A percentile compares a stretch with the other conserved stretches of the same genome.
These are phyloP conservation scores for Dichotomocladium elegans DNA, from an alignment of 371 early-diverging fungal species.

Conservation along the genomic window DNA sequence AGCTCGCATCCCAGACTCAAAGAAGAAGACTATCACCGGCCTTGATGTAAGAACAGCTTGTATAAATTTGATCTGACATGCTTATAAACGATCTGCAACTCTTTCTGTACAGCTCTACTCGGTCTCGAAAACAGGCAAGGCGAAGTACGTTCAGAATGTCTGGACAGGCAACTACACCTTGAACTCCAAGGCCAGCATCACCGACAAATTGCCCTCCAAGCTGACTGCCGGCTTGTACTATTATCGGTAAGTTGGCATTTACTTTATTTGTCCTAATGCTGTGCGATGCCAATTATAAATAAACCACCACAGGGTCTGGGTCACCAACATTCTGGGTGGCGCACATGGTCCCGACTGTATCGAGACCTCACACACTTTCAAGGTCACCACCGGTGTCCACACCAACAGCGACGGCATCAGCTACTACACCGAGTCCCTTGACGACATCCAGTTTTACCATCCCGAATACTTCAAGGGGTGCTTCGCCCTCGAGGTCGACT, in stretches of 20 bases:
- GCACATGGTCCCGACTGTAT: constrained; percentile 45
- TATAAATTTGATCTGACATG: not conserved
- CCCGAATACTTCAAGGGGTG: constrained; percentile 34
- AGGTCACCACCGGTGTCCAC: constrained; percentile 55
- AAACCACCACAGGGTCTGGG: constrained; percentile 36
- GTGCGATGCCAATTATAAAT: too few species aligned
- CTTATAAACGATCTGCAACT: constrained; percentile 1
- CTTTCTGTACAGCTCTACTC: constrained; percentile 32
- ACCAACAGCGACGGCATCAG: constrained; percentile 49
- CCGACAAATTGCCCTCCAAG: constrained; percentile 23
- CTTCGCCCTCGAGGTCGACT: constrained; percentile 35
- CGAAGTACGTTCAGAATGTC: constrained; percentile 41
- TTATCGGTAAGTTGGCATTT: constrained; percentile 34
- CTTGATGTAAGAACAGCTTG: constrained; percentile 46
- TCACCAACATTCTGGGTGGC: constrained; percentile 37
- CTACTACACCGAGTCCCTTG: constrained; percentile 37
- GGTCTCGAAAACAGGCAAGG: constrained; percentile 24
- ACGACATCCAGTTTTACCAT: constrained; percentile 27
- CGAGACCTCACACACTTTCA: constrained; percentile 57
- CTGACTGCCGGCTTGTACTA: constrained; percentile 41
- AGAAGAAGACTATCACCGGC: constrained; percentile 36
- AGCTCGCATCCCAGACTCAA: constrained; percentile 15
- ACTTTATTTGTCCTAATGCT: constrained; percentile 1
- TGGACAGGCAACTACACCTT: constrained; percentile 36
- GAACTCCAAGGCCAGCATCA: constrained; percentile 28